Base-by-base conservation (phyloP, 1,284 basidiomycete genomes). In the Phellinidium pouzarii region DNA sequence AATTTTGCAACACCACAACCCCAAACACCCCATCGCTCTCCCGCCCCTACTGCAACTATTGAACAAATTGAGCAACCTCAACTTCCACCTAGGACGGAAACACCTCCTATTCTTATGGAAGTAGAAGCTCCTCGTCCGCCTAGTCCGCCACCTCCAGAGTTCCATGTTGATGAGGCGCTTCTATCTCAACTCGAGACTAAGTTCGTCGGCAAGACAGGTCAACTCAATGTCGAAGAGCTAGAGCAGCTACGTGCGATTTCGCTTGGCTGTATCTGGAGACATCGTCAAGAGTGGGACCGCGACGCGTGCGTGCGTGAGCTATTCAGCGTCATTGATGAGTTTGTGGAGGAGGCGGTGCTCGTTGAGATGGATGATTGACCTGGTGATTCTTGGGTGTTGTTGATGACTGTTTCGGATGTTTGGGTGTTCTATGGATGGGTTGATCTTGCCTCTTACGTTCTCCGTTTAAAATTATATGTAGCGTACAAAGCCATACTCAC, bases 241-340 rank as follows among this genome's bases (percentile, higher is more conserved):
- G 94, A 98, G 64, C 93, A 97, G 65, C 74, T 98, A 4, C 82
- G 96, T 3, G 94, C 95, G 3, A 82, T 80, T 1, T 87, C 83
- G 59, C 80, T 94, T 42, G 82, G 85, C 48, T 74, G 74, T 29
- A 77, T 98, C 17, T 98, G 94, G 93, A 73, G 80, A 17, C 80
- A 82, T 58, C 74, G 94, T 14, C 68, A 72, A 17, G 84, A 88
- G 17, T 99, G 96, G 94, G 78, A 97, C 63, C 76, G 94, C 44
- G 77, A 80, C 55, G 64, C 61, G 3, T 72, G 95, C 47, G 64
- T 95, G 1, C 63, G 64, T 20, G 79, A 86, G 59, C 66, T 93
- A 57, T 61, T 74, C 55, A 70, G 68, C 8, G 62, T 78, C n/a
- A 74, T 85, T 22, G 66, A 68, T 27, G 75, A 79, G 52, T 89